Conservation (phyloP, 179 eudicot genomes). For the Heliamphora ciliata region DNA sequence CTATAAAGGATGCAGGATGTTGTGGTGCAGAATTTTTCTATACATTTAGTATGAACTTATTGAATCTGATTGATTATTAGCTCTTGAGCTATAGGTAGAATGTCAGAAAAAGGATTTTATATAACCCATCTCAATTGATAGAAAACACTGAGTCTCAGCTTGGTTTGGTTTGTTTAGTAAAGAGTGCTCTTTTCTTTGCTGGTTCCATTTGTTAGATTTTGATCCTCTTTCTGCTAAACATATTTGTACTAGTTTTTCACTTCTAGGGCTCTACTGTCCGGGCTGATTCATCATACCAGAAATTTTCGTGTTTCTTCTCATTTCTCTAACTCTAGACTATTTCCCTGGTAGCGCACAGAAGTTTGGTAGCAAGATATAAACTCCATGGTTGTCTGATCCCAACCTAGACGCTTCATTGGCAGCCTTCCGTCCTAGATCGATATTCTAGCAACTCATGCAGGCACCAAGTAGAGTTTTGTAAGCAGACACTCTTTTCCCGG, state of each 20-base stretch:
- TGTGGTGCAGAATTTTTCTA: no score
- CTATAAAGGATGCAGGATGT: no score
- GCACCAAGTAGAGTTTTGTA: constrained; percentile 22
- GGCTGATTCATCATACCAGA: constrained; percentile 14
- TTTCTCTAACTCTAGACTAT: constrained; percentile 20
- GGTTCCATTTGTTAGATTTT: neutral
- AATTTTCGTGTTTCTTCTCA: constrained; percentile 15
- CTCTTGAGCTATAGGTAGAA: no score
- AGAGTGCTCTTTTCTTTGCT: no score
- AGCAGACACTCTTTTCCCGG: constrained; percentile 15
- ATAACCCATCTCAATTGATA: no score
- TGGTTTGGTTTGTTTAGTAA: no score
- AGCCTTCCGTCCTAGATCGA: constrained; percentile 17
- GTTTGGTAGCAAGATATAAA: constrained; percentile 21
- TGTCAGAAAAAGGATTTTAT: no score
- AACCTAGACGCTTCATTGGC: constrained; percentile 16
- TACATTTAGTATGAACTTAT: no score
- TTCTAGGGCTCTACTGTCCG: constrained; percentile 18
- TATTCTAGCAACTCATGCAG: constrained; percentile 14
- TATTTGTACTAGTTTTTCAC: neutral
- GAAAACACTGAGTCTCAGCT: no score
- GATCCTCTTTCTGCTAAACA: neutral
- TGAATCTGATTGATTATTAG: no score
- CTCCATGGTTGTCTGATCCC: constrained; percentile 8
- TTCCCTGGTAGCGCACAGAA: constrained; percentile 22